A percentile compares a stretch with the other conserved stretches of the same genome.
These are phyloP conservation scores for Populus nigra DNA, from an alignment of 345 rosid genomes.

Conservation along the genomic window DNA sequence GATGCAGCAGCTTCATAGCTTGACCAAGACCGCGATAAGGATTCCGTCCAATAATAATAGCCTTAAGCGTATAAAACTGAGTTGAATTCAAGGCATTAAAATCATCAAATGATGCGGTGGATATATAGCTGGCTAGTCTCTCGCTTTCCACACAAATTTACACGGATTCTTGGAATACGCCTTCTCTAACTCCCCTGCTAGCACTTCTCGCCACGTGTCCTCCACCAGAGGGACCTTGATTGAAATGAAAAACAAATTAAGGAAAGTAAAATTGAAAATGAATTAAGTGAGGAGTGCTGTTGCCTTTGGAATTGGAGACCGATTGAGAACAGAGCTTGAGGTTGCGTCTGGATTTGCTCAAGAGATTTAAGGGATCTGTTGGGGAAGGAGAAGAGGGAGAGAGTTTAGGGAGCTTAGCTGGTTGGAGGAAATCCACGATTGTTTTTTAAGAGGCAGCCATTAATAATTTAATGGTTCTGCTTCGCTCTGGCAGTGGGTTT, in stretches of 20 bases:
- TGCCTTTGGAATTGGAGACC: conserved; percentile 56
- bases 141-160: conserved; percentile 55
- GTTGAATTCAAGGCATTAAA: conserved; percentile 85
- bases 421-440: conserved; percentile 62
- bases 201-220: conserved; percentile 68
- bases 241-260: background rate
- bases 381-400: conserved; percentile 27
- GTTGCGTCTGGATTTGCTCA: conserved; percentile 49
- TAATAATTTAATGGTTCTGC: background rate
- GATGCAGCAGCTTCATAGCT: conserved; percentile 47
- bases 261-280: background rate
- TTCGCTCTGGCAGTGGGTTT: background rate
- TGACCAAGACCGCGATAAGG: conserved; percentile 98
- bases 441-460: conserved; percentile 65
- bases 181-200: conserved; percentile 65
- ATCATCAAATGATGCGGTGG: conserved; percentile 71
- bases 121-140: conserved; percentile 39
- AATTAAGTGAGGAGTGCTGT: background rate
- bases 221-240: conserved; percentile 40
- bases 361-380: conserved; percentile 17
- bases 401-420: conserved; percentile 67
- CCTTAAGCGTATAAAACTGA: conserved; percentile 70
- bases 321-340: conserved; percentile 58
- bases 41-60: conserved; percentile 91
- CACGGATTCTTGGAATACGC: conserved; percentile 59